A percentile compares a stretch with the other conserved stretches of the same genome.
Evolutionary conservation across 495 filamentous ascomycete species (phyloP).

Genomic region (Lophiostoma macrostomum): DNA sequence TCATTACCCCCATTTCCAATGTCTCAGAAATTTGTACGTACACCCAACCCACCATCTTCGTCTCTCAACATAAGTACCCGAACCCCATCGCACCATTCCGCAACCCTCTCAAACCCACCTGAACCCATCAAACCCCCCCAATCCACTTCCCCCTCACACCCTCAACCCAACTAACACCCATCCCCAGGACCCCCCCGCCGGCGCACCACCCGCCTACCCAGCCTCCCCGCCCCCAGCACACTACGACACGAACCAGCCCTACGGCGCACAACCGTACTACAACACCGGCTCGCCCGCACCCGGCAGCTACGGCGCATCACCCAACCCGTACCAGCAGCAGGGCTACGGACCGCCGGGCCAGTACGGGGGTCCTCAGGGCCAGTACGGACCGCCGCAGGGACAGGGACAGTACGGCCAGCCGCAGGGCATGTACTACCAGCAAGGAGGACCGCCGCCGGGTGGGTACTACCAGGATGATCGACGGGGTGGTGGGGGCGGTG

Average conservation of each 20-base stretch:
- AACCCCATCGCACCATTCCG: background rate
- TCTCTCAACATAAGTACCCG: no score
- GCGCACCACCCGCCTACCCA: constrained; percentile 22
- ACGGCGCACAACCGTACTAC: constrained; percentile 24
- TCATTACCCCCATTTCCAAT: background rate
- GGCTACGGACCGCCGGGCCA: background rate
- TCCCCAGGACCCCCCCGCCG: constrained; percentile 14
- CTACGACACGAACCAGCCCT: constrained; percentile 15
- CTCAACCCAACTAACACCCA: background rate
- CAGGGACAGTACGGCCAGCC: constrained; percentile 35
- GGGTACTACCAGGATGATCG: constrained; percentile 45
- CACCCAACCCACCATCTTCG: background rate
- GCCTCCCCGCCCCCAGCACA: constrained; percentile 22
- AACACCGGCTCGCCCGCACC: background rate
- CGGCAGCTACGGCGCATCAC: constrained; percentile 23
- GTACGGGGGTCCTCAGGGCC: background rate
- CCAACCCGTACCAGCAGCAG: constrained; percentile 6
- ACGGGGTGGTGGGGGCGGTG: constrained; percentile 33
- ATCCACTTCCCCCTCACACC: background rate
- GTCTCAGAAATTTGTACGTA: constrained; percentile 28
- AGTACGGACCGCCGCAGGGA: constrained; percentile 23
- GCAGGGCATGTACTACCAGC: constrained; percentile 39
- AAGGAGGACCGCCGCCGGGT: constrained; percentile 32
- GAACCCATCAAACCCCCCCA: background rate
- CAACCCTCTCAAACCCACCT: background rate